A percentile compares a stretch with the other conserved stretches of the same genome.
These are phyloP conservation scores for Coleophoma eucalyptorum DNA, from an alignment of 2,329 filamentous ascomycete genomes.

Conservation along the genomic window DNA sequence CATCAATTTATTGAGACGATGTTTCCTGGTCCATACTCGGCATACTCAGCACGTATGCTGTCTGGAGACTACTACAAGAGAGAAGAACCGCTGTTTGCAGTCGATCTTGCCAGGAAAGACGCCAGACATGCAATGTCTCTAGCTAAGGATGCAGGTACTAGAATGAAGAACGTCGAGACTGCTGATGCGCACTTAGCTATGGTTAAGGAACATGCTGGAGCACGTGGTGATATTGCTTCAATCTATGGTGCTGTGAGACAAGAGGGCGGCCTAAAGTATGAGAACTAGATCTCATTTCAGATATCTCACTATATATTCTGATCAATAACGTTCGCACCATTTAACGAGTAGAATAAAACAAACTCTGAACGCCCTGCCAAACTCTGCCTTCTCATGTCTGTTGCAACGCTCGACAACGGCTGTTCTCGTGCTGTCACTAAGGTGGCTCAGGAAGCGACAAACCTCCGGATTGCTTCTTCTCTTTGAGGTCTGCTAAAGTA, in stretches of 20 bases:
- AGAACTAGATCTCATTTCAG: constrained; percentile 47
- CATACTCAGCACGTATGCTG: constrained; percentile 72
- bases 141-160: constrained; percentile 58
- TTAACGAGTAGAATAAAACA: too few relatives aligned
- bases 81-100: constrained; percentile 76
- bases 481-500: too few relatives aligned
- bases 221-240: constrained; percentile 72
- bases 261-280: constrained; percentile 71
- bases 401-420: too few relatives aligned
- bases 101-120: constrained; percentile 82
- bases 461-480: too few relatives aligned
- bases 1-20: constrained; percentile 69
- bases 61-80: constrained; percentile 73
- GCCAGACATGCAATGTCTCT: constrained; percentile 68
- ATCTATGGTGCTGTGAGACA: constrained; percentile 79
- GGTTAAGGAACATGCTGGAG: constrained; percentile 67
- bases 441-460: too few relatives aligned
- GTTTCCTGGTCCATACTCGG: constrained; percentile 72
- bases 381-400: too few relatives aligned
- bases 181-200: constrained; percentile 64
- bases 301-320: too few relatives aligned
- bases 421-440: too few relatives aligned
- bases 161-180: constrained; percentile 61
- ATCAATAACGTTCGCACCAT: too few relatives aligned
- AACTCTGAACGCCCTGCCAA: too few relatives aligned